phyloP scores from a whole-genome alignment of 768 basidiomycete genomes.

The Hebeloma cylindrosporum region DNA sequence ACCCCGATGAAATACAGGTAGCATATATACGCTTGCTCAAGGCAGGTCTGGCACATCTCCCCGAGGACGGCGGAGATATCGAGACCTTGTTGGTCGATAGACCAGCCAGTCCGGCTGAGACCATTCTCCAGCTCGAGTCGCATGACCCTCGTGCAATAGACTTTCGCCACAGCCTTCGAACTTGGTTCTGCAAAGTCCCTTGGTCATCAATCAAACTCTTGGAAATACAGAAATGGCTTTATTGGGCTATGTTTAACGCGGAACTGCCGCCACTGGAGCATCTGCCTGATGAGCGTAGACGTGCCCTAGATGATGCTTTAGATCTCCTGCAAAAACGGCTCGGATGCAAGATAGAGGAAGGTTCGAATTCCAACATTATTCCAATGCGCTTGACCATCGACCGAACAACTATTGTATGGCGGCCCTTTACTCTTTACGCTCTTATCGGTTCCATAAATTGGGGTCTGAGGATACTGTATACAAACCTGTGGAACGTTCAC shows the following conservation, averaged over 20 bases:
- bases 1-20: constrained; percentile 54
- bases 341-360: constrained; percentile 62
- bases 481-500: constrained; percentile 39
- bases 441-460: constrained; percentile 50
- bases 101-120: constrained; percentile 63
- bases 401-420: constrained; percentile 61
- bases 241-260: constrained; percentile 80
- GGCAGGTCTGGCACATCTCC: constrained; percentile 58
- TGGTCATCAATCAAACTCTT: constrained; percentile 69
- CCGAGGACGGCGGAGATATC: constrained; percentile 53
- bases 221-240: constrained; percentile 73
- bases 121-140: constrained; percentile 52
- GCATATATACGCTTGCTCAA: constrained; percentile 65
- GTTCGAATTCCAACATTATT: constrained; percentile 48
- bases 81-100: constrained; percentile 48
- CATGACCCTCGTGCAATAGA: constrained; percentile 73
- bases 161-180: constrained; percentile 66
- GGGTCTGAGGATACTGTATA: constrained; percentile 44
- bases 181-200: constrained; percentile 74
- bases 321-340: constrained; percentile 68
- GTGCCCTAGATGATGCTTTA: constrained; percentile 59
- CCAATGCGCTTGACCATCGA: constrained; percentile 79
- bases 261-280: constrained; percentile 52
- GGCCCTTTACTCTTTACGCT: constrained; percentile 69
- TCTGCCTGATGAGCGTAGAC: constrained; percentile 45